Conservation (phyloP, 73 alveolate species). For the Effrenium voratum region DNA sequence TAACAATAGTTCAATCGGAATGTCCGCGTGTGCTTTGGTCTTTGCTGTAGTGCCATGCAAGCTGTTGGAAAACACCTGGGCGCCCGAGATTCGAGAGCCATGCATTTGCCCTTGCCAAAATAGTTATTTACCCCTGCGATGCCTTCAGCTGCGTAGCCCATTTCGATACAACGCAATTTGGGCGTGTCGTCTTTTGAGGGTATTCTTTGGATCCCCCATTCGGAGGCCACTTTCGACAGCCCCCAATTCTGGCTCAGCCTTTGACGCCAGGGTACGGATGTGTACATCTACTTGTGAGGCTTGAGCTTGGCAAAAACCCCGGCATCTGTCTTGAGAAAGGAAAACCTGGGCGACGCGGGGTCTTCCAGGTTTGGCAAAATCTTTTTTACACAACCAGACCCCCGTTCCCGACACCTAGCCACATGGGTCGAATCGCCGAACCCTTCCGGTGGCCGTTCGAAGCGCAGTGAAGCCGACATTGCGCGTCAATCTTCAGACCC, state of each 20-base stretch:
- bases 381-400: not conserved
- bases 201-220: not conserved
- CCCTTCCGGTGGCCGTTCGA: not conserved
- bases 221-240: not conserved
- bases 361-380: not conserved
- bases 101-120: not conserved
- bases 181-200: not conserved
- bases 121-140: not conserved
- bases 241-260: not conserved
- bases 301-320: not conserved
- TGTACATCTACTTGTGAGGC: slow-evolving; percentile 33
- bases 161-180: not conserved
- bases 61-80: not conserved
- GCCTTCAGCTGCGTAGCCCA: not conserved
- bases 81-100: not conserved
- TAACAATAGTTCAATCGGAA: too few relatives aligned
- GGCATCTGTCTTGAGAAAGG: not conserved
- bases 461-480: not conserved
- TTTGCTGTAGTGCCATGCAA: too few relatives aligned
- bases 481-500: too few relatives aligned
- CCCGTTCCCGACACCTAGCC: not conserved
- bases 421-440: too few relatives aligned
- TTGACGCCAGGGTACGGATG: slow-evolving; percentile 15
- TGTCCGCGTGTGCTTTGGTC: too few relatives aligned
- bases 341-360: not conserved